Conservation (phyloP, 2,329 filamentous ascomycete genomes). For the Cryphonectria nitschkei region DNA sequence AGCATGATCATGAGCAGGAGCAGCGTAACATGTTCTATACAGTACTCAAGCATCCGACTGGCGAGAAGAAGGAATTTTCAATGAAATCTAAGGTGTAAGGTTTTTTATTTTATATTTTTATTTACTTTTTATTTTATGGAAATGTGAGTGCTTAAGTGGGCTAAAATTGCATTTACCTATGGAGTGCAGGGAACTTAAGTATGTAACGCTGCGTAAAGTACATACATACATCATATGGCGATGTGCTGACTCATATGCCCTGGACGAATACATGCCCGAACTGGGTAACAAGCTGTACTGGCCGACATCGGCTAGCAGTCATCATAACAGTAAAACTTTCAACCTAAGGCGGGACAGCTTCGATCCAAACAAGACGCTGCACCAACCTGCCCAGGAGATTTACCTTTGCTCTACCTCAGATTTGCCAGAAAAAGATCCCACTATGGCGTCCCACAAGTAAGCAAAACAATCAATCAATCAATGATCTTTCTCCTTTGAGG, state of each 20-base stretch:
- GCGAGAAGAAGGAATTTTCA: too few relatives aligned
- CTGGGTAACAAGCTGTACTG: neutral
- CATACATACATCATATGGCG: neutral
- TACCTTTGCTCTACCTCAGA: neutral
- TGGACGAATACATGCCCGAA: neutral
- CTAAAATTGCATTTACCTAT: too few relatives aligned
- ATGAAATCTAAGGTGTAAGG: too few relatives aligned
- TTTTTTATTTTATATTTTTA: too few relatives aligned
- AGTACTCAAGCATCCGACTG: too few relatives aligned
- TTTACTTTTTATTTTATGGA: too few relatives aligned
- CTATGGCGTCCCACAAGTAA: slow-evolving; percentile 12
- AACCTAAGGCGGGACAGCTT: neutral
- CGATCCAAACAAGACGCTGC: neutral
- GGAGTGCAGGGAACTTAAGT: neutral
- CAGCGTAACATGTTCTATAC: too few relatives aligned
- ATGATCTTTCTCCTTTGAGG: neutral
- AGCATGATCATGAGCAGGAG: too few relatives aligned
- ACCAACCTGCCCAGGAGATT: neutral
- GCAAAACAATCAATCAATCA: neutral
- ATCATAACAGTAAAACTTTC: neutral
- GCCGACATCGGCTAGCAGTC: neutral
- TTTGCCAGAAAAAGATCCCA: neutral
- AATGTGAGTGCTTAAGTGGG: too few relatives aligned
- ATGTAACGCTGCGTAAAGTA: neutral
- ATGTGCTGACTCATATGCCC: neutral